phyloP scores from a whole-genome alignment of 148 eudicot species.

The Camellia sinensis region DNA sequence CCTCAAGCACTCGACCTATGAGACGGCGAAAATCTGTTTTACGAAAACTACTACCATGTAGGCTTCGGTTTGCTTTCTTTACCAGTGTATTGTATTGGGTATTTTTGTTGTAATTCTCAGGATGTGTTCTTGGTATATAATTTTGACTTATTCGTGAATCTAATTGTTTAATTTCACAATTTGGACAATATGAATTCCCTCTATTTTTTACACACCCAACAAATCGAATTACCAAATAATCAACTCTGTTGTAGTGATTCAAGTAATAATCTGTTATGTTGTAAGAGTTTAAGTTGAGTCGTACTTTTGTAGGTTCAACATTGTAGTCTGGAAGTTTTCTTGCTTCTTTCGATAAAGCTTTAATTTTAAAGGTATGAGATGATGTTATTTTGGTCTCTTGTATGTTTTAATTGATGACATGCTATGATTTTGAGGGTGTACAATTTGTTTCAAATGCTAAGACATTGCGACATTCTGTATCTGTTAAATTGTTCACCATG shows the following conservation, averaged over 20 bases:
- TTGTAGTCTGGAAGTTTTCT: slow-evolving; percentile 40
- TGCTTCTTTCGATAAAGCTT: slow-evolving; percentile 42
- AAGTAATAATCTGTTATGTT: neutral
- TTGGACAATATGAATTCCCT: neutral
- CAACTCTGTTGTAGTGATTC: neutral
- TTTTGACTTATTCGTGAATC: too few relatives aligned
- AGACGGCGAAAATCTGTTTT: too few relatives aligned
- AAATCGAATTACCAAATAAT: neutral
- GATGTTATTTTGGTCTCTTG: slow-evolving; percentile 1
- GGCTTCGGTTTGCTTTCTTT: too few relatives aligned
- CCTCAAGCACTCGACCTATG: too few relatives aligned
- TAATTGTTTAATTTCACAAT: too few relatives aligned
- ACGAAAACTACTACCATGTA: too few relatives aligned
- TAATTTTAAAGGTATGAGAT: slow-evolving; percentile 50
- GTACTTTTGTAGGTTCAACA: slow-evolving; percentile 46
- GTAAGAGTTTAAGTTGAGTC: slow-evolving; percentile 4
- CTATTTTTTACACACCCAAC: neutral
- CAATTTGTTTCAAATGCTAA: neutral
- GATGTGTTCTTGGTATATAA: too few relatives aligned
- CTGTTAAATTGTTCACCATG: neutral
- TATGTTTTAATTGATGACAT: neutral
- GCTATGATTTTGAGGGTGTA: neutral
- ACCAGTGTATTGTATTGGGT: too few relatives aligned
- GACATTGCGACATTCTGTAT: neutral
- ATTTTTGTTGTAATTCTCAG: too few relatives aligned